Conservation (phyloP, 2,329 filamentous ascomycete genomes). For the Apiospora marii region DNA sequence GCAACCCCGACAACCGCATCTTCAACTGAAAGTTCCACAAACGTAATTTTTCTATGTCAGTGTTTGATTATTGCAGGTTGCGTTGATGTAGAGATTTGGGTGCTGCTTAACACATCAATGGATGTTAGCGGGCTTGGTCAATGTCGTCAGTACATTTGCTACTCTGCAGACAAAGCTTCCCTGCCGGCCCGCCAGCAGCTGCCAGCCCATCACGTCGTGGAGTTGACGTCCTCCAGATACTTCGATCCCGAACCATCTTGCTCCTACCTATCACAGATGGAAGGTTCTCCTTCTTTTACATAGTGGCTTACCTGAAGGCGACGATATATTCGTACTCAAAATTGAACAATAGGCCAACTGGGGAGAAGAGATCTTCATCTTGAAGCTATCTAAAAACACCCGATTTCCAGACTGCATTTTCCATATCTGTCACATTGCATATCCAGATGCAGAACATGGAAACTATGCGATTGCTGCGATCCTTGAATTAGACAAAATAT, state of each 20-base stretch:
- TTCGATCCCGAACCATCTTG: neutral
- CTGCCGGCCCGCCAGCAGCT: neutral
- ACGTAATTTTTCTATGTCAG: neutral
- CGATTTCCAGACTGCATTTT: too few species aligned
- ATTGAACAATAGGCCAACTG: too few species aligned
- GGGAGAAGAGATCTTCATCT: too few species aligned
- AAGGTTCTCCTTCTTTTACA: too few species aligned
- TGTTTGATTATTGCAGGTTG: neutral
- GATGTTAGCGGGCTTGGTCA: neutral
- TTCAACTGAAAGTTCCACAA: neutral
- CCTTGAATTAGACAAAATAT: neutral
- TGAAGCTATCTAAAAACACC: too few species aligned
- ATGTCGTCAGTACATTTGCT: constrained; percentile 16
- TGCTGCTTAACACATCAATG: neutral
- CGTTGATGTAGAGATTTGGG: neutral
- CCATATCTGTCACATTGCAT: neutral
- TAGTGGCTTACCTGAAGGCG: too few species aligned
- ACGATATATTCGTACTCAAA: too few species aligned
- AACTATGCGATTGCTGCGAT: too few species aligned
- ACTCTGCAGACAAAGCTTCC: neutral
- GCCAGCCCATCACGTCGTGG: neutral
- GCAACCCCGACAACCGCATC: constrained; percentile 81
- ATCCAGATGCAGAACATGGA: too few species aligned
- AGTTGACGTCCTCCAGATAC: neutral
- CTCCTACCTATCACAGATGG: neutral